Evolutionary conservation across 169 alveolate genomes (phyloP), one percentile per base, ranked within the genome.

Genomic region (Pseudocohnilembus persalinus): DNA sequence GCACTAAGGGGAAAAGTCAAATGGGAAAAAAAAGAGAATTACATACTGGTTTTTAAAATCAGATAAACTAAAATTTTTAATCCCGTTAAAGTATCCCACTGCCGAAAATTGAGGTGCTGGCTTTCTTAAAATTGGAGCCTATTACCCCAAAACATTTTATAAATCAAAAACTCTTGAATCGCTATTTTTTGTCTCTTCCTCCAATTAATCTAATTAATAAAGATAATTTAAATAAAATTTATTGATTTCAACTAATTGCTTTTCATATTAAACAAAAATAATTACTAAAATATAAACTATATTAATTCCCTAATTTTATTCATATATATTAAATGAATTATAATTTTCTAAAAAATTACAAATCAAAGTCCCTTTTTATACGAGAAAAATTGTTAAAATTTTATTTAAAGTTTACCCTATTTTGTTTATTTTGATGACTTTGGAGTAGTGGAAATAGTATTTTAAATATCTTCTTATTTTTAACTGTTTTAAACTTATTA

Each of bases 1-100:
- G 92, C 99, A 99, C 29, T 99, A 99, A 82, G 98, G 98, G 63
- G 99, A 99, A 92, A 99, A 99, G 91, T 99, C 99, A 82, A 98
- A 92, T n/a, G 99, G 99, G 92, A 99, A 99, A 96, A 99, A 99
- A 97, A 98, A 99, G 49, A 99, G 94, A 68, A 98, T 97, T 0
- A 98, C 98, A 92, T 99, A 98, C 91, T 97, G 95, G 32, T 99
- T 99, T 83, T 94, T 94, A 95, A 94, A 99, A 88, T 98, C 99
- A 31, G 95, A 35, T 87, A 98, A 93, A 65, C 96, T 91, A 27
- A 99, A 90, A 82, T 78, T 83, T 85, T 91, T 88, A 83, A 93
- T 88, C 72, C 74, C 83, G 24, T 88, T 91, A 64, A 25, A 72
- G 90, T 90, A 91, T 29, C 91, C 89, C 84, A 88, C 89, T 0